Evolutionary conservation across 2,329 filamentous ascomycete genomes (phyloP).

Genomic region (Stachybotrys chartarum): DNA sequence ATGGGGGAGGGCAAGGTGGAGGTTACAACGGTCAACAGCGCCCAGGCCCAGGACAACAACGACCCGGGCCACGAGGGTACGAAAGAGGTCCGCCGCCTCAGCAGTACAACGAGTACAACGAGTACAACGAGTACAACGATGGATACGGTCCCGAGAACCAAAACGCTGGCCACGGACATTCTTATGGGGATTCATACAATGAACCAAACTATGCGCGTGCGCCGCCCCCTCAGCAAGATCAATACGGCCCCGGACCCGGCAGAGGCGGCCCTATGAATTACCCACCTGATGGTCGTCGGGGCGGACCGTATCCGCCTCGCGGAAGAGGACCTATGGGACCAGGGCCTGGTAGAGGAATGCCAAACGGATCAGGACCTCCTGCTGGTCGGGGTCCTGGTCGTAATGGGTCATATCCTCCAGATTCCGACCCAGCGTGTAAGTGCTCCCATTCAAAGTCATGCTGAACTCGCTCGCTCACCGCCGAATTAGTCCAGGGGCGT

Average conservation of each 20-base stretch:
- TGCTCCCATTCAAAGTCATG: background rate
- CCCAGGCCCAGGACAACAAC: conserved; percentile 35
- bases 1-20: conserved; percentile 19
- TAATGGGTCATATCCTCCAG: conserved; percentile 30
- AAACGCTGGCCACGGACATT: conserved; percentile 31
- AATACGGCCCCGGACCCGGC: conserved; percentile 31
- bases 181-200: conserved; percentile 33
- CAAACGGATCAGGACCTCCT: conserved; percentile 15
- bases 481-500: conserved; percentile 14
- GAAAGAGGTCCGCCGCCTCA: conserved; percentile 15
- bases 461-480: background rate
- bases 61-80: conserved; percentile 29
- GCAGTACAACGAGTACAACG: conserved; percentile 37
- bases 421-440: conserved; percentile 36
- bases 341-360: conserved; percentile 17
- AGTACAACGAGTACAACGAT: conserved; percentile 40
- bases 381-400: conserved; percentile 30
- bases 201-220: conserved; percentile 38
- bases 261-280: conserved; percentile 33
- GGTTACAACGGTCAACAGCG: conserved; percentile 34
- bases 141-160: conserved; percentile 33
- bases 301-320: conserved; percentile 30
- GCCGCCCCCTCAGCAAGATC: conserved; percentile 32
- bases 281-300: conserved; percentile 27
- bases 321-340: conserved; percentile 17